Evolutionary conservation across 257 asterid genomes (phyloP).

Genomic region (Forsythia suspensa): DNA sequence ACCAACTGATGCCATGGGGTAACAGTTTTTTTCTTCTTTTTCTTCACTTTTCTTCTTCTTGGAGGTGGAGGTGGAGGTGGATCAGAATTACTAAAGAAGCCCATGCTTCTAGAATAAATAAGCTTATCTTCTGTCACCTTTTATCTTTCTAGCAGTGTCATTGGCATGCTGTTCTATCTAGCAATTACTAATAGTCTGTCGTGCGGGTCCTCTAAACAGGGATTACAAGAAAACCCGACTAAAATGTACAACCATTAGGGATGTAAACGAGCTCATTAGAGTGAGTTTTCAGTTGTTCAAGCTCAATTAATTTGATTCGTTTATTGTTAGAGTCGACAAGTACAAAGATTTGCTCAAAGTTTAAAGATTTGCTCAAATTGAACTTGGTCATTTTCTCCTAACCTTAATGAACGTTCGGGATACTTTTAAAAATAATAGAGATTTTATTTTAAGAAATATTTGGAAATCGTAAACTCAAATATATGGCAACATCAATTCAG

Average conservation of each 20-base stretch:
- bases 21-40: neutral
- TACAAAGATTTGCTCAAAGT: too few species aligned
- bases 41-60: conserved; percentile 19
- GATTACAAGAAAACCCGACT: neutral
- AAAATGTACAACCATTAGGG: too few species aligned
- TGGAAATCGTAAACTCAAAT: too few species aligned
- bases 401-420: too few species aligned
- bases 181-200: neutral
- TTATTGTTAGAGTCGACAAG: too few species aligned
- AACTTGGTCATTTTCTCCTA: too few species aligned
- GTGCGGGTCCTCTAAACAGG: neutral
- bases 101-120: conserved; percentile 35
- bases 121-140: conserved; percentile 47
- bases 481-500: too few species aligned
- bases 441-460: too few species aligned
- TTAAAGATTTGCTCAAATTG: too few species aligned
- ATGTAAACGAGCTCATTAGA: too few species aligned
- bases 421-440: too few species aligned
- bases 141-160: conserved; percentile 28
- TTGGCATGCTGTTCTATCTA: conserved; percentile 26
- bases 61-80: conserved; percentile 6
- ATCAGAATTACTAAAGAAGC: conserved; percentile 30
- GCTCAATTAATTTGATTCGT: neutral
- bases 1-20: conserved; percentile 54
- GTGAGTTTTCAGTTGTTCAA: neutral